Evolutionary conservation across 2,329 filamentous ascomycete species (phyloP), one percentile per base, ranked within the genome.

Genomic region (Pyricularia sp.): DNA sequence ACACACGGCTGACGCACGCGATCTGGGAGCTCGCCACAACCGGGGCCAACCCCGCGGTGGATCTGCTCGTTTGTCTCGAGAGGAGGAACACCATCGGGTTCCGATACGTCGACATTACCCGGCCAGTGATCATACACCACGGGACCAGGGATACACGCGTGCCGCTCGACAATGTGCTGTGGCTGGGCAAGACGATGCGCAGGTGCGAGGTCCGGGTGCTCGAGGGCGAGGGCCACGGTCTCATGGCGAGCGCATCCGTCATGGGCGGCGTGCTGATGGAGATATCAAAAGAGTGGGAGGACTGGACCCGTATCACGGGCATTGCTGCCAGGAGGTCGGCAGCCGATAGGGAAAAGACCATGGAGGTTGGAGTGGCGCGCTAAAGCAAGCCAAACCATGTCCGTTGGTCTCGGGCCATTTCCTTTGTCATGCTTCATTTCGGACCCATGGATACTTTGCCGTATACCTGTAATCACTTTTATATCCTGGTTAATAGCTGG

Each of bases 221-320:
- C 3, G 92, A 97, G 73, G 93, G 92, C 6, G 94, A 99, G 78
- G 93, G 94, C 3, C 95, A 99, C 76, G 94, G 95, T 0, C 82
- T 99, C 28, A 99, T 99, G 95, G 95, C 95, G 0, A 96, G 91
- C 73, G 94, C 95, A 0, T 83, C 84, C 17, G 94, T 98, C 64
- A 99, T 99, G 95, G 92, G 93, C 63, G 89, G 90, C 25, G 91
- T 98, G n/a, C 81, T 99, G 50, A 94, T 93, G 79, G 95, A 99
- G 80, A 97, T 99, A 75, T 91, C 92, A 68, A 89, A 89, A 73
- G 95, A 98, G 78, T 98, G 94, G 94, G 91, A 94, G 72, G 92
- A 94, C 74, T 94, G 92, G 92, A 89, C 87, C 75, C 85, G 86
- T 64, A 85, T 86, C 0, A 88, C 86, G 2, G 85, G 76, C 14